Percentiles rank a stretch among this genome's conserved stretches.
phyloP scores from a whole-genome alignment of 306 rosid species.

The Pyrus pyrifolia region DNA sequence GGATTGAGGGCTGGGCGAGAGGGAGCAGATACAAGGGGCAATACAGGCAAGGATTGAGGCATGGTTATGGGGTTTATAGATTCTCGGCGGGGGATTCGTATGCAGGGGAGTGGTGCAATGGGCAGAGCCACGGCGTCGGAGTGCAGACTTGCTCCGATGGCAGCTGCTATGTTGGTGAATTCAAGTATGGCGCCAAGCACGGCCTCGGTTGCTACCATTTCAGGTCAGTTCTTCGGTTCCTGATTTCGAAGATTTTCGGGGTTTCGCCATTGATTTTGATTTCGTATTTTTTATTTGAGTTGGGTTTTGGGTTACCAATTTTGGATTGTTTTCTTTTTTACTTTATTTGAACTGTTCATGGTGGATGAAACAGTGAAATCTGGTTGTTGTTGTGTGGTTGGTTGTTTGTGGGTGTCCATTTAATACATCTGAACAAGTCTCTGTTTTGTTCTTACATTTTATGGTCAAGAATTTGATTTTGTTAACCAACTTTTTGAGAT shows the following conservation, averaged over 20 bases:
- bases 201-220: slow-evolving; percentile 95
- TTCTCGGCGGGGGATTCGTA: slow-evolving; percentile 88
- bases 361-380: slow-evolving; percentile 17
- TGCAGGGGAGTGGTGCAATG: slow-evolving; percentile 88
- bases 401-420: background rate
- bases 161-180: slow-evolving; percentile 77
- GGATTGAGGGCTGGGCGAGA: slow-evolving; percentile 91
- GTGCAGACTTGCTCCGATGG: slow-evolving; percentile 90
- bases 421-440: background rate
- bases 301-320: background rate
- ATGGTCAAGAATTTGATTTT: background rate
- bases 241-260: background rate
- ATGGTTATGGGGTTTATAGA: slow-evolving; percentile 80
- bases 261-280: background rate
- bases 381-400: background rate
- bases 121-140: slow-evolving; percentile 95
- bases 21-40: slow-evolving; percentile 86
- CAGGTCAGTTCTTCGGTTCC: slow-evolving; percentile 40
- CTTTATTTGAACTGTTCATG: background rate
- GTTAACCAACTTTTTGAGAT: background rate
- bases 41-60: slow-evolving; percentile 74
- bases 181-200: slow-evolving; percentile 84
- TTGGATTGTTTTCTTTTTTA: background rate
- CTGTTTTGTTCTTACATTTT: background rate
- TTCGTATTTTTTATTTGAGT: background rate